These are phyloP conservation scores for Cladorrhinum samala DNA, from an alignment of 495 filamentous ascomycete species.

Conservation along the genomic window DNA sequence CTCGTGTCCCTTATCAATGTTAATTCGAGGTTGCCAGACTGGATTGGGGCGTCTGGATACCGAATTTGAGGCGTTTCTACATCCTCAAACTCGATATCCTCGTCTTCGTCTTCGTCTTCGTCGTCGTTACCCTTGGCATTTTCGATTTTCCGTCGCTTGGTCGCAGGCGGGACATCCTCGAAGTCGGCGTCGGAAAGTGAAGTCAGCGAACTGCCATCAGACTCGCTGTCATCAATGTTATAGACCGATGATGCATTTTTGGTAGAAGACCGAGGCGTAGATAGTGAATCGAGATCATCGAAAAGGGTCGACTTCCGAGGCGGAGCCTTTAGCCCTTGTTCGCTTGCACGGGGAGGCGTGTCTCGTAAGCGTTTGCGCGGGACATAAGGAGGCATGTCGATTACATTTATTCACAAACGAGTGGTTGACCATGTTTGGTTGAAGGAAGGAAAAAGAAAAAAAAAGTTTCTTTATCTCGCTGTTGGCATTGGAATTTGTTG, in stretches of 20 bases:
- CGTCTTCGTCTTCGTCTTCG: constrained; percentile 56
- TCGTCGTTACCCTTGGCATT: constrained; percentile 22
- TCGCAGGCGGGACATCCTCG: constrained; percentile 48
- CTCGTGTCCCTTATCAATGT: constrained; percentile 58
- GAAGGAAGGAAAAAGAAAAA: background rate
- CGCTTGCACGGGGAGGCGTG: constrained; percentile 17
- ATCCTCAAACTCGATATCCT: constrained; percentile 84
- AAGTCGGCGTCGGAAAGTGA: constrained; percentile 65
- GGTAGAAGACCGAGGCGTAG: constrained; percentile 42
- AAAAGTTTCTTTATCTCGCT: background rate
- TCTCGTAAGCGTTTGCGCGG: constrained; percentile 42
- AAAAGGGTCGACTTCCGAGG: constrained; percentile 55
- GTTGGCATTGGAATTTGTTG: background rate
- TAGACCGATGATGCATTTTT: constrained; percentile 43
- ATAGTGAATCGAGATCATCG: constrained; percentile 58
- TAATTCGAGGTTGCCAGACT: constrained; percentile 62
- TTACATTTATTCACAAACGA: background rate
- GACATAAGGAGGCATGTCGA: constrained; percentile 40
- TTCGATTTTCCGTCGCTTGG: constrained; percentile 16
- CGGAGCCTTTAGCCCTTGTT: constrained; percentile 13
- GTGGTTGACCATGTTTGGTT: constrained; percentile 2
- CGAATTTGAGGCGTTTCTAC: constrained; percentile 43
- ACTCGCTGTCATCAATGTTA: constrained; percentile 48
- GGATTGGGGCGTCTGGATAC: constrained; percentile 14
- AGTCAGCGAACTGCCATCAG: constrained; percentile 48